Evolutionary conservation across 108 stramenopile species (phyloP).

Genomic region (Fistulifera pelliculosa): DNA sequence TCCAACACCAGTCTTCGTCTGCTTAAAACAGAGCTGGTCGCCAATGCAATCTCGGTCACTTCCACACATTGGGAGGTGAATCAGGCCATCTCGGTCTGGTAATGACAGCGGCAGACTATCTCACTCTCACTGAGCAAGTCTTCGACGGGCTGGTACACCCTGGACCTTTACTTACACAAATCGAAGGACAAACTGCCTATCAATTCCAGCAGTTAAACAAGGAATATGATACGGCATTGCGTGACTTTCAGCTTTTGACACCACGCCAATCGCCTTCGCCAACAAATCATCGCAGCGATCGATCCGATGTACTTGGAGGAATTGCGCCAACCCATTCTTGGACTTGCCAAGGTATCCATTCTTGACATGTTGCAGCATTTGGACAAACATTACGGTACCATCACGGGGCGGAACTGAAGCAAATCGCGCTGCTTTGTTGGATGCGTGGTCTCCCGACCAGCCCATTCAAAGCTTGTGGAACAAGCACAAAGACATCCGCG

Average conservation of each 20-base stretch:
- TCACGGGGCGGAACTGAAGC: not conserved
- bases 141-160: not conserved
- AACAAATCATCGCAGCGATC: not conserved
- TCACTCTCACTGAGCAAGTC: not conserved
- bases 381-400: not conserved
- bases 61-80: not conserved
- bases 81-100: not conserved
- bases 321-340: not conserved
- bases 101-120: not conserved
- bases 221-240: too few species aligned
- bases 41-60: too few species aligned
- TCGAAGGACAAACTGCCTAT: too few species aligned
- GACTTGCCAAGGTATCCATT: not conserved
- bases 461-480: constrained; percentile 1
- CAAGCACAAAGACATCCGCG: not conserved
- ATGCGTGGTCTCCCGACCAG: constrained; percentile 1
- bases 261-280: too few species aligned
- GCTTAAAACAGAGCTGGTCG: too few species aligned
- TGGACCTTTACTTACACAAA: too few species aligned
- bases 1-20: too few species aligned
- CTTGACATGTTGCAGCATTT: not conserved
- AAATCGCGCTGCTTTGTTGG: not conserved
- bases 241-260: too few species aligned
- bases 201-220: too few species aligned
- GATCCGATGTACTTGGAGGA: not conserved